A percentile compares a stretch with the other conserved stretches of the same genome.
Conservation (phyloP, 495 filamentous ascomycete genomes). For the Trichoderma reesei region DNA sequence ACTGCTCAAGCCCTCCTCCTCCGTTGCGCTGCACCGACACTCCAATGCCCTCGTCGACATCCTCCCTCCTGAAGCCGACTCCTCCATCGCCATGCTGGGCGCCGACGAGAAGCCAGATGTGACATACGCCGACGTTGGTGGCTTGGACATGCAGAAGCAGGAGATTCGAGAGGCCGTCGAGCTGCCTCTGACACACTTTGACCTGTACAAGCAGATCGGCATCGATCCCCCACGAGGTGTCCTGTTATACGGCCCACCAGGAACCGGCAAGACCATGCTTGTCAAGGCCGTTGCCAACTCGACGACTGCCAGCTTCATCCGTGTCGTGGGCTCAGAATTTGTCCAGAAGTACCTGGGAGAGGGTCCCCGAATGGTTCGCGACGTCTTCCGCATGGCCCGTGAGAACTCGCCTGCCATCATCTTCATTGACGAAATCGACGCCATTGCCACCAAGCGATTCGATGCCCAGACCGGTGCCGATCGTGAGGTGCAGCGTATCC, state of each 20-base stretch:
- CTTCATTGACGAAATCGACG: constrained; percentile 99
- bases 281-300: constrained; percentile 98
- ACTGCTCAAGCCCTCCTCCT: constrained; percentile 92
- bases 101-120: constrained; percentile 96
- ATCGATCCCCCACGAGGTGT: constrained; percentile 97
- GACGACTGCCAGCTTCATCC: constrained; percentile 96
- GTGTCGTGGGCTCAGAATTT: constrained; percentile 95
- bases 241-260: constrained; percentile 88
- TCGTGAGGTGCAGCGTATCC: constrained; percentile 93
- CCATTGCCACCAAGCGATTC: constrained; percentile 97
- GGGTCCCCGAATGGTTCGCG: constrained; percentile 95
- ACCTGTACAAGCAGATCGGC: constrained; percentile 96
- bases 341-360: constrained; percentile 98
- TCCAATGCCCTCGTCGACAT: constrained; percentile 98
- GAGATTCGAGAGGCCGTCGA: constrained; percentile 97
- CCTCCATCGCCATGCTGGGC: constrained; percentile 95
- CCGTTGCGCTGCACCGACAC: constrained; percentile 93
- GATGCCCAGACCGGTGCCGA: constrained; percentile 97
- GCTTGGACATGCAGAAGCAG: constrained; percentile 99
- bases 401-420: constrained; percentile 98
- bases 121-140: constrained; percentile 95
- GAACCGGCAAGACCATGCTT: constrained; percentile 97
- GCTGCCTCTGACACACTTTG: constrained; percentile 90
- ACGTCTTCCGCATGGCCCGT: constrained; percentile 97
- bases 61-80: constrained; percentile 93